Conservation (phyloP, 805 yeast species). For the Myxozyma neglecta region DNA sequence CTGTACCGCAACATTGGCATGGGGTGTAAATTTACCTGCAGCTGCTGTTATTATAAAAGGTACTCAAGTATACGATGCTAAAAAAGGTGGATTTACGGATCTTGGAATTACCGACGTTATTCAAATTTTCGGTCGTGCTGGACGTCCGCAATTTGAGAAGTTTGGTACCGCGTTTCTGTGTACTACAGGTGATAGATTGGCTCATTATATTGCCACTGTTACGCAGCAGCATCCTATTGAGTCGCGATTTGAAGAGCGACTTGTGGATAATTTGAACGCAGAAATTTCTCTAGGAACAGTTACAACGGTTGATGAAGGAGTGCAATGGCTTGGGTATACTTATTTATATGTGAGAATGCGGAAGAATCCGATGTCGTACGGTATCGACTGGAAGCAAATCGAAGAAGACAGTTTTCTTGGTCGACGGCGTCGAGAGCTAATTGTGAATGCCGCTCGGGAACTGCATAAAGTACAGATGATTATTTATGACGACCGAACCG, state of each 20-base stretch:
- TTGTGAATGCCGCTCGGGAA: slow-evolving; percentile 74
- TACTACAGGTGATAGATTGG: slow-evolving; percentile 77
- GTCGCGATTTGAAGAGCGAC: slow-evolving; percentile 69
- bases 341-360: slow-evolving; percentile 92
- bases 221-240: slow-evolving; percentile 97
- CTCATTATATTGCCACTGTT: slow-evolving; percentile 82
- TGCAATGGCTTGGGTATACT: slow-evolving; percentile 97
- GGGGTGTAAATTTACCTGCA: slow-evolving; percentile 99
- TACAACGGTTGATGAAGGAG: slow-evolving; percentile 89
- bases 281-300: slow-evolving; percentile 95
- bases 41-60: slow-evolving; percentile 97
- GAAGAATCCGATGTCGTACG: slow-evolving; percentile 89
- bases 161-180: slow-evolving; percentile 90
- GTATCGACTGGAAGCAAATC: slow-evolving; percentile 82
- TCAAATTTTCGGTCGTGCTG: slow-evolving; percentile 98
- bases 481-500: slow-evolving; percentile 80
- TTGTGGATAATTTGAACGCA: slow-evolving; percentile 92
- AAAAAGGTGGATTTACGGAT: slow-evolving; percentile 91
- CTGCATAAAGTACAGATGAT: slow-evolving; percentile 91
- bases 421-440: slow-evolving; percentile 71
- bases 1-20: slow-evolving; percentile 96
- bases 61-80: slow-evolving; percentile 91
- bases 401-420: slow-evolving; percentile 78
- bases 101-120: slow-evolving; percentile 94
- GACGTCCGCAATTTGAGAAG: slow-evolving; percentile 93